These are phyloP conservation scores for Colletotrichum limetticola DNA, from an alignment of 2,329 filamentous ascomycete species.

Conservation along the genomic window DNA sequence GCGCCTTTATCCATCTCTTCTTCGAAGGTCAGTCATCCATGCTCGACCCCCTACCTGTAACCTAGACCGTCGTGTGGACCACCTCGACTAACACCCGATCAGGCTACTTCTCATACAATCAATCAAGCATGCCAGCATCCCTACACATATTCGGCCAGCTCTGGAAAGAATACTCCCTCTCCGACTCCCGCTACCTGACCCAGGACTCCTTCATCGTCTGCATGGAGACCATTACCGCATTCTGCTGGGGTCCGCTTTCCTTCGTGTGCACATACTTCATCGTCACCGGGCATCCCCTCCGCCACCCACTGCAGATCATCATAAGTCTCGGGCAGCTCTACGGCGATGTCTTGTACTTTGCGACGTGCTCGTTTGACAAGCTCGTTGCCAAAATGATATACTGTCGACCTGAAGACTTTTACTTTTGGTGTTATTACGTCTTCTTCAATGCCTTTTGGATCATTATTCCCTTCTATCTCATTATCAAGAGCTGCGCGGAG, in stretches of 20 bases:
- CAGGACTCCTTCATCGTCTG: constrained; percentile 64
- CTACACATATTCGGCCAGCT: constrained; percentile 61
- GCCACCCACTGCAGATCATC: constrained; percentile 60
- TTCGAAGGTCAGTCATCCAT: constrained; percentile 48
- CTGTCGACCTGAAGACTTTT: constrained; percentile 61
- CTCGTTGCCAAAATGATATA: constrained; percentile 51
- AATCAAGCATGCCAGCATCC: constrained; percentile 50
- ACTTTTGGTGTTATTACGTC: constrained; percentile 65
- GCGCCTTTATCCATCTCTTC: constrained; percentile 61
- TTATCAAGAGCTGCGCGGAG: constrained; percentile 43
- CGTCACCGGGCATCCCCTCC: constrained; percentile 53
- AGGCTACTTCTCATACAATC: constrained; percentile 63
- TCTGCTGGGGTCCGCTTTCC: constrained; percentile 64
- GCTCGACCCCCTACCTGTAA: too few relatives aligned
- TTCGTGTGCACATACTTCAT: constrained; percentile 58
- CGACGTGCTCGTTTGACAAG: constrained; percentile 56
- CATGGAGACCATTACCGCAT: constrained; percentile 65
- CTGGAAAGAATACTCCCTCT: constrained; percentile 69
- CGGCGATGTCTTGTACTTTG: constrained; percentile 63
- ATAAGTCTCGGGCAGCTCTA: constrained; percentile 62
- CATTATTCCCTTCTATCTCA: constrained; percentile 53
- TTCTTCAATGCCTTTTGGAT: constrained; percentile 65
- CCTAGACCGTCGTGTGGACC: too few relatives aligned
- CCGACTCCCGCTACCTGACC: constrained; percentile 66
- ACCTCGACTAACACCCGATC: constrained; percentile 28